Base-by-base conservation (phyloP, 768 basidiomycete genomes). In the Kwoniella newhampshirensis region DNA sequence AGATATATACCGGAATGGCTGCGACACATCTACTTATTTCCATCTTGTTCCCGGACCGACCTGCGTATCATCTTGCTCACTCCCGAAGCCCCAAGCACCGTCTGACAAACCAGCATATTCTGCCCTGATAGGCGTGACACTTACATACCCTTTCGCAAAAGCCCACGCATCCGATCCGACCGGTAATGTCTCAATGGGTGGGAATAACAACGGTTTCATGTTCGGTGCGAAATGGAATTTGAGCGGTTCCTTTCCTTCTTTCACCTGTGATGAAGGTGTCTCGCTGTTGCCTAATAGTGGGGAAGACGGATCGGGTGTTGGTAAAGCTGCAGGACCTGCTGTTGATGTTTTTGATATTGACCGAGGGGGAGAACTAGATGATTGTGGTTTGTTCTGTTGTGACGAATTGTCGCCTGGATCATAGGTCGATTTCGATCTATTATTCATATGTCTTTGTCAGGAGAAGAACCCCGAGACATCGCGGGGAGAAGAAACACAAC, bases 161-260 rank as follows among this genome's bases (percentile, higher is more conserved):
- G 66, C 71, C 71, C 71, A 75, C 30, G 83, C 84, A 74, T 96
- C 91, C 9, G 87, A 85, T 2, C 89, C 91, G 18, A 82, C 78
- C 1, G 89, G 88, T n/a, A 91, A 77, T 17, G 73, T 72, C 2
- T 82, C 81, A 0, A 80, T 59, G 13, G 80, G 74, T 1, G 89
- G 89, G 41, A 79, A 80, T 41, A 93, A 81, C 13, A 93, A 78
- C 11, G 79, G 80, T n/a, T 77, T 77, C 80, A 92, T 83, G 46
- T 88, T 85, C 12, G 85, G 85, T 76, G 86, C 68, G 79, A 84
- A 96, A 74, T 84, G 85, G 81, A 93, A 96, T 23, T 81, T 72
- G 39, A 93, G 56, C 27, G 51, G 55, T 35, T n/a, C 42, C 53
- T 47, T 61, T 43, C 13, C 35, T 21, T 43, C 25, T 42, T 27